Base-by-base conservation (phyloP, 768 basidiomycete species). In the Myochromella boudieri region DNA sequence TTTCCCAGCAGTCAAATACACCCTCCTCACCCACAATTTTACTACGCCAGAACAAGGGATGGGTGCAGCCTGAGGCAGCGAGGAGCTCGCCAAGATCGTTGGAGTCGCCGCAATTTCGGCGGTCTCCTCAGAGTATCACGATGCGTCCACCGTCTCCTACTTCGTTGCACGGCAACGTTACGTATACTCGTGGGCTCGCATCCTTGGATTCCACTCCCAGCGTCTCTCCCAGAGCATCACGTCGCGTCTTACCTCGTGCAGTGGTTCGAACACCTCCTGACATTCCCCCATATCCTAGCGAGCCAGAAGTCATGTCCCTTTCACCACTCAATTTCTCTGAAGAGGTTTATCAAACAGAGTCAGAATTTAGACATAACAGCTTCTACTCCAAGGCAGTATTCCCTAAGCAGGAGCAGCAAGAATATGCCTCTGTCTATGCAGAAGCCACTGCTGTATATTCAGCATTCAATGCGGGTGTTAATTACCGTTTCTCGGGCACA, bases 201-300 rank as follows among this genome's bases (percentile, higher is more conserved):
- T n/a, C n/a, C n/a, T n/a, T n/a, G n/a, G n/a, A n/a, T 12, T 52
- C 50, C 7, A 32, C 49, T 29, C 42, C 42, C 21, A 36, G 21
- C 32, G 12, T 26, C 11, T 46, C 48, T 29, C 37, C 42, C 18
- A 21, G 31, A 9, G 11, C 25, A 6, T 28, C 33, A 15, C 51
- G 27, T 21, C 60, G 14, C 53, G 41, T 44, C 29, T 52, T 32
- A 26, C 47, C 56, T 42, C 57, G 58, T 27, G 59, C 56, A 24
- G 43, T 55, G 28, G 63, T 68, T 25, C 59, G 59, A 39, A 68
- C 68, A 4, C 70, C 68, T 14, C 22, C 51, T n/a, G 53, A 55
- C 14, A 20, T 58, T 20, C 11, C 15, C 4, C 50, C 53, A 25
- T 58, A 55, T 34, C 54, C 56, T 21, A 50, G 40, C 41, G 56